Percentiles rank a stretch among this genome's conserved stretches.
Evolutionary conservation across 768 basidiomycete species (phyloP).

Genomic region (Mycena leptocephala): DNA sequence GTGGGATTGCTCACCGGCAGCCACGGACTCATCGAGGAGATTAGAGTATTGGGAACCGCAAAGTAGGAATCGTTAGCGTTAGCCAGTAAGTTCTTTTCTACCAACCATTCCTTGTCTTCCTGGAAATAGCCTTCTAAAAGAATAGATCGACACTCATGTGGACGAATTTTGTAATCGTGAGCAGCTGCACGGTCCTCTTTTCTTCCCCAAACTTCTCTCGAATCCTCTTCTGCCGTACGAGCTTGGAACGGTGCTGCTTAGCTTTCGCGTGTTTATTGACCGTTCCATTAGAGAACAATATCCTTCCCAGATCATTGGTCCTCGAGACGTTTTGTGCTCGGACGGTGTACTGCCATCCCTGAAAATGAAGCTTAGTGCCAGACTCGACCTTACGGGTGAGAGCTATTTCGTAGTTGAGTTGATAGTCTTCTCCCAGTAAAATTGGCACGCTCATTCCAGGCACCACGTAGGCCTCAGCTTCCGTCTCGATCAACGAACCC

Average conservation of each 20-base stretch:
- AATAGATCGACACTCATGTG: too few species aligned
- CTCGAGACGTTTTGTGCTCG: not conserved
- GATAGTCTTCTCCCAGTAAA: not conserved
- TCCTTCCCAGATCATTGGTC: not conserved
- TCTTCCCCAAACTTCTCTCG: slow-evolving; percentile 33
- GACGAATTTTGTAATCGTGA: too few species aligned
- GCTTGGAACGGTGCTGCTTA: not conserved
- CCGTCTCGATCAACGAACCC: not conserved
- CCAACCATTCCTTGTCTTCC: not conserved
- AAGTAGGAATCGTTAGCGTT: not conserved
- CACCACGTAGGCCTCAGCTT: not conserved
- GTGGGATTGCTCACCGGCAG: not conserved
- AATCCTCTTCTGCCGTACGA: slow-evolving; percentile 1
- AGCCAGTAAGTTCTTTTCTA: not conserved
- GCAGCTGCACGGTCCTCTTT: too few species aligned
- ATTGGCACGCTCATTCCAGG: not conserved
- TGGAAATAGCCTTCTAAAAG: not conserved
- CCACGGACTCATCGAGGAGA: not conserved
- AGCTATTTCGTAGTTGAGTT: not conserved
- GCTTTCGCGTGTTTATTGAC: not conserved
- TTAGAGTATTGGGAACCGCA: not conserved
- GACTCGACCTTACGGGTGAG: not conserved
- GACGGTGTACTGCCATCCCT: not conserved
- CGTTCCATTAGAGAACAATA: not conserved
- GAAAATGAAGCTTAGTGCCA: not conserved